phyloP scores from a whole-genome alignment of 2,329 filamentous ascomycete genomes.

The Colletotrichum sp. region DNA sequence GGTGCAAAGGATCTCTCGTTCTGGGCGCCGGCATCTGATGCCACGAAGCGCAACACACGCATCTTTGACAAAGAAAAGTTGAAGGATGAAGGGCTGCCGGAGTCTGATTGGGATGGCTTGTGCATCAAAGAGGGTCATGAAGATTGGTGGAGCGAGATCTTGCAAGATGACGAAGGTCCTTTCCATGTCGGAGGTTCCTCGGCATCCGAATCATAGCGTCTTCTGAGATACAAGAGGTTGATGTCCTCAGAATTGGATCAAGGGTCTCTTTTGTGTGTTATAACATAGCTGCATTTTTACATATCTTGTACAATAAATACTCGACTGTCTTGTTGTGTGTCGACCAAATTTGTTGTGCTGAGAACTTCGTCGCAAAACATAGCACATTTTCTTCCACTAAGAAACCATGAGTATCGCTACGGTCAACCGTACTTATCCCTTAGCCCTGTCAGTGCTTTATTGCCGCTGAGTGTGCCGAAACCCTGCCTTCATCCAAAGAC shows the following conservation, averaged over 20 bases:
- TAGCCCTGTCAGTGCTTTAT: too few relatives aligned
- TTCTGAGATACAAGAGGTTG: neutral
- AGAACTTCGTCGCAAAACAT: too few relatives aligned
- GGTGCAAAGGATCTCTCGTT: constrained; percentile 25
- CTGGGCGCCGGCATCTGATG: constrained; percentile 20
- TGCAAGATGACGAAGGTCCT: constrained; percentile 28
- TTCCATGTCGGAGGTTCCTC: neutral
- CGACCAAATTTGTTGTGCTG: accelerated
- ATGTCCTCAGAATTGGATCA: neutral
- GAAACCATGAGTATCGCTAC: too few relatives aligned
- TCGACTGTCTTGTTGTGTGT: too few relatives aligned
- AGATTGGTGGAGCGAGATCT: constrained; percentile 36
- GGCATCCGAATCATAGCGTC: neutral
- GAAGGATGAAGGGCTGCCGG: neutral
- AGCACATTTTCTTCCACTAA: too few relatives aligned
- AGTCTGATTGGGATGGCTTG: constrained; percentile 24
- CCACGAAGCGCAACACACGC: neutral
- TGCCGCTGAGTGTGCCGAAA: too few relatives aligned
- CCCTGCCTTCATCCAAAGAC: too few relatives aligned
- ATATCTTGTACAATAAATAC: too few relatives aligned
- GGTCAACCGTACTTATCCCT: too few relatives aligned
- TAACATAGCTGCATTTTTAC: too few relatives aligned
- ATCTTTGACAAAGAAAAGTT: constrained; percentile 5
- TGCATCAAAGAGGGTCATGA: constrained; percentile 22
- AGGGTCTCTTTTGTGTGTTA: neutral